Evolutionary conservation across 108 stramenopile genomes (phyloP), one percentile per base, ranked within the genome.

Genomic region (Skeletonema marinoi): DNA sequence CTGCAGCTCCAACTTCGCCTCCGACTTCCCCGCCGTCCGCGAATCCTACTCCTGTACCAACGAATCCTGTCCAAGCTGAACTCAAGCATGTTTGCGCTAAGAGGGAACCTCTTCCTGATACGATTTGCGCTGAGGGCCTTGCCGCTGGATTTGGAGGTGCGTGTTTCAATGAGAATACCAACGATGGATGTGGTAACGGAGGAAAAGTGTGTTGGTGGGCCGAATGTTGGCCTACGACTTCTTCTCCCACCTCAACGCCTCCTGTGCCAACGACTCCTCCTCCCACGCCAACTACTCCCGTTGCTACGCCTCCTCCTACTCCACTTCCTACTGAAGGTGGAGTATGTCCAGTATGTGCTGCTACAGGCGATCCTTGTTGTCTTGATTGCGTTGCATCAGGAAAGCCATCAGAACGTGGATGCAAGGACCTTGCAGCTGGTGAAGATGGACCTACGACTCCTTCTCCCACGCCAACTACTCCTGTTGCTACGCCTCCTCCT

Each of bases 241-340:
- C 66, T 14, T 38, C 76, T 42, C 41, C 58, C 4, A 38, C 58
- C 14, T 59, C 70, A 1, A 78, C 79, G 16, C 68, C 77, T 30
- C 71, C 51, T 32, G 30, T 41, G 56, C 41, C 76, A 71, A 35
- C 32, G n/a, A 31, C 29, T 10, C 61, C 32, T 39, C 58, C 61
- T n/a, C 65, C 54, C 25, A 56, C 54, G 0, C 6, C 1, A 10
- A 11, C n/a, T 19, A 1, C 54, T 56, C 48, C 48, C 4, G 48
- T 1, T 6, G 1, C 17, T n/a, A 17, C 17, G 48, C n/a, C n/a
- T n/a, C n/a, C n/a, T n/a, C n/a, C n/a, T n/a, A 50, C 50, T 17
- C 50, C 50, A 2, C 1, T 6, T 50, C 50, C 50, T 19, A 50
- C 50, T 50, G 10, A 7, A 9, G 10, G 10, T 8, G 39, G 39